These are phyloP conservation scores for Ceratobasidium sp. DNA, from an alignment of 1,284 basidiomycete species.

Conservation along the genomic window DNA sequence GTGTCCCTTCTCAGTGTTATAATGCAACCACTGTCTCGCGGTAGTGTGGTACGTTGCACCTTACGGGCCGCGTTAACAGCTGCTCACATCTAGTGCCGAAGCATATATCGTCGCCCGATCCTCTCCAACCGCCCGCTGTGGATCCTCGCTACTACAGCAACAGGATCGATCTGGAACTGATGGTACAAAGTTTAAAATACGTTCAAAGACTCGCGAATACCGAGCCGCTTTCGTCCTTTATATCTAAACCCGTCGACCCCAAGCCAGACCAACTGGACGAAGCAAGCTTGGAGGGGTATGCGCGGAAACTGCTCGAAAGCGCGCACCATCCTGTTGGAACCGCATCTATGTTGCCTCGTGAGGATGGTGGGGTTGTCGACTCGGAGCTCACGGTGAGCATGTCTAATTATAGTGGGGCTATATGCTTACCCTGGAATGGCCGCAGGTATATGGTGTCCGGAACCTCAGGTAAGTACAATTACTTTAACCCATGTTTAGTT, in stretches of 20 bases:
- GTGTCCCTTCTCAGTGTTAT: conserved; percentile 44
- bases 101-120: conserved; percentile 45
- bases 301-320: conserved; percentile 42
- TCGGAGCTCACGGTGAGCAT: conserved; percentile 47
- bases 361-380: conserved; percentile 59
- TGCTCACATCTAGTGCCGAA: conserved; percentile 10
- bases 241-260: conserved; percentile 46
- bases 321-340: conserved; percentile 53
- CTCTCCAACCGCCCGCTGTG: conserved; percentile 42
- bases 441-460: conserved; percentile 43
- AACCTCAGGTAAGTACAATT: conserved; percentile 40
- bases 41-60: conserved; percentile 38
- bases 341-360: conserved; percentile 57
- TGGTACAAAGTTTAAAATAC: conserved; percentile 57
- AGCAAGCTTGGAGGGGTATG: conserved; percentile 45
- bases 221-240: conserved; percentile 52
- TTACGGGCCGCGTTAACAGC: neutral
- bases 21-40: conserved; percentile 46
- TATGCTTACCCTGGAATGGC: neutral
- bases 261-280: conserved; percentile 39
- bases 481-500: neutral
- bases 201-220: conserved; percentile 55
- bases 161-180: conserved; percentile 55
- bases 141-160: conserved; percentile 48
- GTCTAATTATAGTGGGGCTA: neutral